Base-by-base conservation (phyloP, 2,329 filamentous ascomycete genomes). In the Aspergillus sp. region DNA sequence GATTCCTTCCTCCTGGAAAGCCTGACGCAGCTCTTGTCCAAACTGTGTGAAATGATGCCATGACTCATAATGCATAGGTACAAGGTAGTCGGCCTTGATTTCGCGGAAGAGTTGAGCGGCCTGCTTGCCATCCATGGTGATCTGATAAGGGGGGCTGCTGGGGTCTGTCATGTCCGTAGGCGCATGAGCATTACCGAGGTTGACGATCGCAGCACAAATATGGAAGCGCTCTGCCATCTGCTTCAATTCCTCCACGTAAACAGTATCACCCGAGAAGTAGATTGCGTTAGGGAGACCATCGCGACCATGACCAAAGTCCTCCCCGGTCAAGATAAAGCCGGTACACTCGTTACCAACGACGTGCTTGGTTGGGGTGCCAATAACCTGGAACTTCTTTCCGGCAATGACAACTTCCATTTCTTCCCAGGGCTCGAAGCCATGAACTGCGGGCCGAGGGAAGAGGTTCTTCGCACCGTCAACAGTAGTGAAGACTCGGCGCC, bases 261-360 rank as follows among this genome's bases (percentile, higher is more conserved):
- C 74, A 0, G 81, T 84, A 59, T 84, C 81, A 0, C 81, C 81
- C 0, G 80, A 77, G 66, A 84, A 80, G 61, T 79, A 84, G 7
- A 83, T 75, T 2, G 75, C 81, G 58, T 83, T 83, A 0, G 78
- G 80, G 0, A 64, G 65, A 0, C 77, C 77, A 4, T 76, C 68
- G 5, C 67, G 63, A 8, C 62, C 56, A 1, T n/a, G 30, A 2
- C 81, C 80, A 41, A 83, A 82, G 0, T 68, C 69, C 0, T 69
- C 59, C 0, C 69, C 64, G 0, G 72, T 73, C 2, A 83, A 0
- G 6, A 83, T 67, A 63, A 83, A 83, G 3, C 81, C 81, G 0
- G 74, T 79, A 12, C 76, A 79, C 63, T 83, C 80, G 13, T 74
- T 74, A 0, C 76, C 78, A 0, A 79, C 80, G 0, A 80, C 52